Base-by-base conservation (phyloP, 345 rosid species). In the Pistacia integerrima region DNA sequence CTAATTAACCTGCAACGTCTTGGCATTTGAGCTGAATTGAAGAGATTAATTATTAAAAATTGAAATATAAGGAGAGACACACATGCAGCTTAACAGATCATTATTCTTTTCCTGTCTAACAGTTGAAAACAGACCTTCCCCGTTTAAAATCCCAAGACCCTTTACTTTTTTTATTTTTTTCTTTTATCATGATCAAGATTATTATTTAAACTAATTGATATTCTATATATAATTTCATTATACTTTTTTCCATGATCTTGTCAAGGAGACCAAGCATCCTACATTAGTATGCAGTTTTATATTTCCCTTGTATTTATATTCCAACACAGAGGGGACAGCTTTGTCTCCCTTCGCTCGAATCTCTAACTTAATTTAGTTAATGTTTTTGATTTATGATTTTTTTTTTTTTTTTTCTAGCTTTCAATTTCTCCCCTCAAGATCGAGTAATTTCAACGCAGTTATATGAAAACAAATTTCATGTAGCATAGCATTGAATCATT, bases 281-380 rank as follows among this genome's bases (percentile, higher is more conserved):
- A 52, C 56, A 49, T 22, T 11, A 64, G 46, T 67, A 46, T 14
- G 52, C 48, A 11, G 46, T 73, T 71, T 67, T 69, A 25, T 72
- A 76, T 71, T 49, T 36, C 28, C 58, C 35, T 74, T 86, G 84
- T 69, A 80, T 79, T 57, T 81, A 80, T 64, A 76, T 77, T 82
- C 79, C 79, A 35, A 69, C 10, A 76, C 84, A 80, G 61, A 65
- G 81, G 85, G 77, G 84, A 88, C 92, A 83, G 33, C 82, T 70
- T 66, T 84, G 88, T 85, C 83, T 74, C 84, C 86, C 71, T 58
- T 54, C 65, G 62, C 86, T 74, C 80, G 77, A 84, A 76, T 86
- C 84, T 60, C 81, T 12, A 75, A 49, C 51, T 64, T 30, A 30
- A 30, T 30, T 41, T n/a, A 35, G 33, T 28, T 62, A 20, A 35